Conservation (phyloP, 495 filamentous ascomycete species). For the Xylaria palmicola region DNA sequence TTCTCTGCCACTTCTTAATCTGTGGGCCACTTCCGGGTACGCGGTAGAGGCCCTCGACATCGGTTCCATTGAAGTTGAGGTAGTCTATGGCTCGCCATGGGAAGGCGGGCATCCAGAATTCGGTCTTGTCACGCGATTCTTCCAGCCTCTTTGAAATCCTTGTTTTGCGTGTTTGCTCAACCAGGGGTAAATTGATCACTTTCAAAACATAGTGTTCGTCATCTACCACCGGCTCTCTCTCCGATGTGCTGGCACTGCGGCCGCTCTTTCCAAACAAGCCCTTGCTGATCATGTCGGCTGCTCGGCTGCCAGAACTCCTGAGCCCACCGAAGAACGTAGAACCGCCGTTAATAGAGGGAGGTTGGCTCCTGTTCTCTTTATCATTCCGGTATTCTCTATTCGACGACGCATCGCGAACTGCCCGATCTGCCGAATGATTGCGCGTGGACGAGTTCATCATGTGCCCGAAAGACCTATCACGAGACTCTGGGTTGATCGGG, state of each 20-base stretch:
- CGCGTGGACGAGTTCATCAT: slow-evolving; percentile 62
- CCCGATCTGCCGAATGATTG: slow-evolving; percentile 64
- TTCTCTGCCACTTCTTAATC: slow-evolving; percentile 83
- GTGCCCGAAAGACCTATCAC: slow-evolving; percentile 62
- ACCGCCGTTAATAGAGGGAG: slow-evolving; percentile 57
- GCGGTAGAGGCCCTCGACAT: slow-evolving; percentile 86
- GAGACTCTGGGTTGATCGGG: slow-evolving; percentile 50
- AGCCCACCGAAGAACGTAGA: slow-evolving; percentile 69
- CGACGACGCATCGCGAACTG: slow-evolving; percentile 29
- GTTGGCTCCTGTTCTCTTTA: slow-evolving; percentile 44
- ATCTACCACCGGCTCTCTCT: slow-evolving; percentile 60
- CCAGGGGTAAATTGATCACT: slow-evolving; percentile 75
- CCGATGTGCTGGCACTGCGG: slow-evolving; percentile 67
- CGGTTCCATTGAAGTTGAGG: slow-evolving; percentile 84
- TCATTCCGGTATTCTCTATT: slow-evolving; percentile 40
- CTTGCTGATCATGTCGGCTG: slow-evolving; percentile 75
- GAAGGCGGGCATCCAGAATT: slow-evolving; percentile 95
- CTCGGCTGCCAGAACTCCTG: slow-evolving; percentile 67
- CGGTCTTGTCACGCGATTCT: slow-evolving; percentile 84
- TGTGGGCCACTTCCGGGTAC: slow-evolving; percentile 80
- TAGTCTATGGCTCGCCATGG: slow-evolving; percentile 93
- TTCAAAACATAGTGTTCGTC: slow-evolving; percentile 76
- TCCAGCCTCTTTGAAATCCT: slow-evolving; percentile 83
- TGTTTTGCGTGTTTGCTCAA: slow-evolving; percentile 82
- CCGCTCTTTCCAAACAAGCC: slow-evolving; percentile 73